phyloP scores from a whole-genome alignment of 2,329 filamentous ascomycete species.

The Aspergillus japonicus region DNA sequence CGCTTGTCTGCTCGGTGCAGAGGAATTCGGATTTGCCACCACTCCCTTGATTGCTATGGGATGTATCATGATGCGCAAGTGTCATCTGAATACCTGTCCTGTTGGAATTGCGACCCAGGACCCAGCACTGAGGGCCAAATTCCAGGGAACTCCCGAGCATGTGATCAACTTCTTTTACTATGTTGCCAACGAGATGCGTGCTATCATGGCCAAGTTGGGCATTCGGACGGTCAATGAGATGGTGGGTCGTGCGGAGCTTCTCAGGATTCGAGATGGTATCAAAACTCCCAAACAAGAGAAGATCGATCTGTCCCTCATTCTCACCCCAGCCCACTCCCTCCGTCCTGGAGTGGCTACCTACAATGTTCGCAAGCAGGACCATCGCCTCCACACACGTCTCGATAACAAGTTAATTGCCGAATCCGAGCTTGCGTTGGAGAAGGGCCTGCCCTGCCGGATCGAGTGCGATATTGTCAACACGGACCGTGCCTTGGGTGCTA shows the following conservation, averaged over 20 bases:
- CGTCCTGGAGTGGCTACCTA: slow-evolving; percentile 93
- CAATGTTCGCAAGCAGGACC: slow-evolving; percentile 97
- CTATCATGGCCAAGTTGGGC: slow-evolving; percentile 94
- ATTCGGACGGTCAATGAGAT: slow-evolving; percentile 97
- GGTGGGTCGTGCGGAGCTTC: slow-evolving; percentile 86
- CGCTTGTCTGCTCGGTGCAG: slow-evolving; percentile 91
- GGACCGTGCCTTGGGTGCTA: slow-evolving; percentile 88
- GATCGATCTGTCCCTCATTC: slow-evolving; percentile 86
- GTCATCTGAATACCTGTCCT: slow-evolving; percentile 70
- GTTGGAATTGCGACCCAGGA: slow-evolving; percentile 96
- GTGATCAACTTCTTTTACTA: slow-evolving; percentile 99
- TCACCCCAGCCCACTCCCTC: slow-evolving; percentile 94
- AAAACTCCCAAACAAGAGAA: slow-evolving; percentile 86
- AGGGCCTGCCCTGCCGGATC: slow-evolving; percentile 86
- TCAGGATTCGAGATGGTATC: slow-evolving; percentile 84
- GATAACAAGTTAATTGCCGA: slow-evolving; percentile 98
- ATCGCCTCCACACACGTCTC: slow-evolving; percentile 85
- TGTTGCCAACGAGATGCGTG: slow-evolving; percentile 89
- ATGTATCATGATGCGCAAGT: slow-evolving; percentile 77
- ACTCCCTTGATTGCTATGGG: slow-evolving; percentile 95
- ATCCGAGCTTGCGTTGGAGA: slow-evolving; percentile 90
- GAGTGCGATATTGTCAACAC: slow-evolving; percentile 97
- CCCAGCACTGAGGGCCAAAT: slow-evolving; percentile 90
- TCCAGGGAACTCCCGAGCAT: slow-evolving; percentile 87
- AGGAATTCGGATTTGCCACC: slow-evolving; percentile 96